Evolutionary conservation across 345 rosid genomes (phyloP).

Genomic region (Orychophragmus violaceus): DNA sequence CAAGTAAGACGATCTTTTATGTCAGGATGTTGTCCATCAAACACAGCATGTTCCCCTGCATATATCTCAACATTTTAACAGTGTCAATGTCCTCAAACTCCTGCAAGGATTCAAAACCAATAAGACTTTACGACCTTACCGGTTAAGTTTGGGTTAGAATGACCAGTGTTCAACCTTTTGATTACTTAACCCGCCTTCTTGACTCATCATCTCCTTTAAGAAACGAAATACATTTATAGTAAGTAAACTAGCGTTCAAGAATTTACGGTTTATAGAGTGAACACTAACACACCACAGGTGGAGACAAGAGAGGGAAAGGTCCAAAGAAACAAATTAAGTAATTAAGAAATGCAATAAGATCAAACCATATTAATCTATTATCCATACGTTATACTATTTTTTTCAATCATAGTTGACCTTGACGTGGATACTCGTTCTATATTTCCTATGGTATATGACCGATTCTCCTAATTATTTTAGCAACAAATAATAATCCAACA

Average conservation of each 20-base stretch:
- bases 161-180: constrained; percentile 37
- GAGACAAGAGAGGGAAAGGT: too few relatives aligned
- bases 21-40: constrained; percentile 20
- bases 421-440: not conserved
- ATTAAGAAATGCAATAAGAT: not conserved
- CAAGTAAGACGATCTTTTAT: constrained; percentile 19
- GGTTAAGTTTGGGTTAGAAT: constrained; percentile 31
- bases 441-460: not conserved
- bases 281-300: too few relatives aligned
- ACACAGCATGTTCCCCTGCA: constrained; percentile 21
- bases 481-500: not conserved
- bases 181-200: constrained; percentile 39
- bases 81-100: not conserved
- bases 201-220: constrained; percentile 42
- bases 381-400: not conserved
- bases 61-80: not conserved
- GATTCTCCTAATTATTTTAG: not conserved
- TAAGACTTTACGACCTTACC: constrained; percentile 38
- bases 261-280: too few relatives aligned
- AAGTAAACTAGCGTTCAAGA: not conserved
- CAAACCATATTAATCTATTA: not conserved
- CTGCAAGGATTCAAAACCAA: not conserved
- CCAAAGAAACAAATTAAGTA: too few relatives aligned
- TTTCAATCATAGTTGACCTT: not conserved
- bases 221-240: not conserved